Evolutionary conservation across 2,329 filamentous ascomycete genomes (phyloP).

Genomic region (Ustilaginoidea virens): DNA sequence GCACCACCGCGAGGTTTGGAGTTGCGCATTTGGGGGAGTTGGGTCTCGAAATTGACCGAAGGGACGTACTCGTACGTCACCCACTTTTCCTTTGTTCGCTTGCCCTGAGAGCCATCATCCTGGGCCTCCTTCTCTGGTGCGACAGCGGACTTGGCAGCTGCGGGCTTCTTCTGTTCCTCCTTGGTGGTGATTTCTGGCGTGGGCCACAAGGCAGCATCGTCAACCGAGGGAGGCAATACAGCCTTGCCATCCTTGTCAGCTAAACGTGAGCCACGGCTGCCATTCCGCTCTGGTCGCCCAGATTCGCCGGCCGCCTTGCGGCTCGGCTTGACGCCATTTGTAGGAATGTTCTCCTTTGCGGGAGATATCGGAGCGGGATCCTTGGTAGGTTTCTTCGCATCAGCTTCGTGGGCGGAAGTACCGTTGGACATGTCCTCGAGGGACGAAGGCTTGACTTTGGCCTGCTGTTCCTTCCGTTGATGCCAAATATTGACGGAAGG

Average conservation of each 20-base stretch:
- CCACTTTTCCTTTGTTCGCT: constrained; percentile 71
- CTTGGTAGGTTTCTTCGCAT: constrained; percentile 26
- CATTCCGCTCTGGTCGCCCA: constrained; percentile 23
- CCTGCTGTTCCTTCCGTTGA: constrained; percentile 53
- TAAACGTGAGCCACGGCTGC: constrained; percentile 30
- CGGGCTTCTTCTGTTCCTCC: constrained; percentile 58
- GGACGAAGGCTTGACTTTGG: constrained; percentile 30
- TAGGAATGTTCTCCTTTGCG: constrained; percentile 11
- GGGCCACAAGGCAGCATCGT: constrained; percentile 73
- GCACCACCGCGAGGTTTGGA: constrained; percentile 35
- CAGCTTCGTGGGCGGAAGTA: constrained; percentile 16
- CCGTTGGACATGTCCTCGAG: constrained; percentile 23
- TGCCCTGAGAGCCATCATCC: constrained; percentile 28
- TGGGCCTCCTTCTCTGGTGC: constrained; percentile 49
- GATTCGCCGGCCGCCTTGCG: constrained; percentile 28
- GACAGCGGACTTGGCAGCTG: constrained; percentile 38
- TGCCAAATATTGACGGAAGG: constrained; percentile 83
- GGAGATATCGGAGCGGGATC: constrained; percentile 7
- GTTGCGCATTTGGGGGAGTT: constrained; percentile 41
- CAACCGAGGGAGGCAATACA: constrained; percentile 44
- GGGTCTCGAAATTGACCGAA: constrained; percentile 74
- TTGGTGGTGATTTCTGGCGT: constrained; percentile 62
- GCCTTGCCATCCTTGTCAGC: constrained; percentile 24
- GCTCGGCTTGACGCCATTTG: constrained; percentile 24
- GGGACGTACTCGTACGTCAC: constrained; percentile 69